phyloP scores from a whole-genome alignment of 2,329 filamentous ascomycete species.

The Aspergillus sclerotialis region DNA sequence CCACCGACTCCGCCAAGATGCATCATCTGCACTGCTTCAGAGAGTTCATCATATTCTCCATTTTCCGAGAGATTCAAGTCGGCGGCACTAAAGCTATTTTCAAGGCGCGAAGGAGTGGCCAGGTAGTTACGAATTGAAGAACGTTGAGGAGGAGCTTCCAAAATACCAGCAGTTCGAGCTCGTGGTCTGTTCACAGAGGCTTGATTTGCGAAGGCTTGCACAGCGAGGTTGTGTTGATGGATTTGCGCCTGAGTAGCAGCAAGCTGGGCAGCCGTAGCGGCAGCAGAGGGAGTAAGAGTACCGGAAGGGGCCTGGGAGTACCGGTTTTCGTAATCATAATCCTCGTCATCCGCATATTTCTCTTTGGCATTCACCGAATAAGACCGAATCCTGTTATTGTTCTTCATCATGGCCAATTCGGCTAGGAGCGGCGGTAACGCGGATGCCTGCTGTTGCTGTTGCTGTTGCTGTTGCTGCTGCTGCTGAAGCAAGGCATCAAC shows the following conservation, averaged over 20 bases:
- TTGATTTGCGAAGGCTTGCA: slow-evolving; percentile 84
- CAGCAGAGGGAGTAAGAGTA: slow-evolving; percentile 52
- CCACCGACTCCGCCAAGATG: slow-evolving; percentile 45
- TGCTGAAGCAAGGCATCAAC: slow-evolving; percentile 46
- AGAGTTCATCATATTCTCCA: slow-evolving; percentile 70
- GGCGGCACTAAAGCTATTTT: slow-evolving; percentile 66
- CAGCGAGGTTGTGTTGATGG: slow-evolving; percentile 84
- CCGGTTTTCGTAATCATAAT: slow-evolving; percentile 62
- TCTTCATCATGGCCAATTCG: slow-evolving; percentile 67
- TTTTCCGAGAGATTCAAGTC: slow-evolving; percentile 70
- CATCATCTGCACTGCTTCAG: slow-evolving; percentile 76
- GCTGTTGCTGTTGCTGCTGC: slow-evolving; percentile 42
- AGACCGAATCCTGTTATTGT: slow-evolving; percentile 84
- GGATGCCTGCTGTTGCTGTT: slow-evolving; percentile 38
- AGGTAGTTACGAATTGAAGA: slow-evolving; percentile 66
- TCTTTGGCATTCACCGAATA: slow-evolving; percentile 99
- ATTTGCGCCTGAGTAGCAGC: slow-evolving; percentile 61
- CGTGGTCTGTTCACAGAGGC: slow-evolving; percentile 75
- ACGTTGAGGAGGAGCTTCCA: slow-evolving; percentile 67
- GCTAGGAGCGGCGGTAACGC: slow-evolving; percentile 59
- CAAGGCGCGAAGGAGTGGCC: slow-evolving; percentile 66
- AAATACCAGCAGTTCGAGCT: slow-evolving; percentile 82
- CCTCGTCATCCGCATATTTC: slow-evolving; percentile 86
- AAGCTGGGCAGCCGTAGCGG: slow-evolving; percentile 51
- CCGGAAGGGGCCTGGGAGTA: slow-evolving; percentile 54